Evolutionary conservation across 257 asterid genomes (phyloP).

Genomic region (Lavandula angustifolia): DNA sequence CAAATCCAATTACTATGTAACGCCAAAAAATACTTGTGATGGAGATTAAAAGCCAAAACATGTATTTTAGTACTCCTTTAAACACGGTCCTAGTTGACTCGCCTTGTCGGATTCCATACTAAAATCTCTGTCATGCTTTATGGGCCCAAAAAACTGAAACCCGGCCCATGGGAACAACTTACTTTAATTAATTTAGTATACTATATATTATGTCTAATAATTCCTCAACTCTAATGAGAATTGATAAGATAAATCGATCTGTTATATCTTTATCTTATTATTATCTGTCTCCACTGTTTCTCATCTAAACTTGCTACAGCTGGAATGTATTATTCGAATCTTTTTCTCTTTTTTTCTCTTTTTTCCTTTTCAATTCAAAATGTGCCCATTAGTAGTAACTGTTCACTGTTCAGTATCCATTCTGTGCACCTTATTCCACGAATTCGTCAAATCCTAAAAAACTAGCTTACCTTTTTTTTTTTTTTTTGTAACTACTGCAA

Average conservation of each 20-base stretch:
- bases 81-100: background rate
- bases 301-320: background rate
- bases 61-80: background rate
- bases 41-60: no score
- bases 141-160: background rate
- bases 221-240: background rate
- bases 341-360: background rate
- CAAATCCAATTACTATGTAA: no score
- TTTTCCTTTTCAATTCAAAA: background rate
- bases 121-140: background rate
- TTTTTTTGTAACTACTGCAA: no score
- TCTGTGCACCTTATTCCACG: background rate
- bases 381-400: conserved; percentile 11
- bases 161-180: no score
- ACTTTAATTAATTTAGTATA: no score
- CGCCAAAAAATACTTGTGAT: no score
- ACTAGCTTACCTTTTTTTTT: no score
- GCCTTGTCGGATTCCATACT: background rate
- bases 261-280: background rate
- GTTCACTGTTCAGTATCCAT: background rate
- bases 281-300: background rate
- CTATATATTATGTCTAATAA: no score
- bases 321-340: background rate
- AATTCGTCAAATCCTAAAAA: background rate
- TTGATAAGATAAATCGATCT: background rate